Percentiles rank a stretch among this genome's conserved stretches.
Conservation (phyloP, 208 protist species). For the Wallacemonas sp. region DNA sequence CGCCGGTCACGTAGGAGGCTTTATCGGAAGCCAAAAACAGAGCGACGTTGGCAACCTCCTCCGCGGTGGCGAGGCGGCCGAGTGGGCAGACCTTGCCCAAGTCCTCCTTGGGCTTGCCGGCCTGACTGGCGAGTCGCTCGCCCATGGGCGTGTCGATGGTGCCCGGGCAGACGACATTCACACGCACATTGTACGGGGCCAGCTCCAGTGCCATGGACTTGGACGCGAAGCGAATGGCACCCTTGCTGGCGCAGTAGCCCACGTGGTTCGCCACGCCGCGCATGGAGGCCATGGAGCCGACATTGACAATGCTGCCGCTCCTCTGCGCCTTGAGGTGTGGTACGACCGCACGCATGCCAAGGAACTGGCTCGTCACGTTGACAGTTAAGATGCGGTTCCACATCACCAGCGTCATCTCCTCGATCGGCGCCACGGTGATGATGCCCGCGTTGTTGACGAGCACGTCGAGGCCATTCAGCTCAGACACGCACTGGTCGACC, state of each 20-base stretch:
- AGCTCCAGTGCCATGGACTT: slow-evolving; percentile 1
- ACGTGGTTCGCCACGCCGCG: slow-evolving; percentile 5
- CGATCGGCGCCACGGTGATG: neutral
- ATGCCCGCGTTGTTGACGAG: slow-evolving; percentile 2
- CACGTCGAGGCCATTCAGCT: neutral
- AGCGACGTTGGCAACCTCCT: neutral
- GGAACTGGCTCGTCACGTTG: neutral
- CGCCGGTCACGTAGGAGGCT: neutral
- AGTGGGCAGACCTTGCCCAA: neutral
- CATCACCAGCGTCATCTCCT: neutral
- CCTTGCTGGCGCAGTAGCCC: neutral
- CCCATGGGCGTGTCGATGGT: neutral
- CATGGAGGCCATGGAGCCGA: slow-evolving; percentile 7
- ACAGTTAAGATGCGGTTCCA: neutral
- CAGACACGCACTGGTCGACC: slow-evolving; percentile 1
- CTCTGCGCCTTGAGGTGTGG: neutral
- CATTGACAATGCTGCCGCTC: slow-evolving; percentile 2
- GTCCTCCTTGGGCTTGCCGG: neutral
- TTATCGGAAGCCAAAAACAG: neutral
- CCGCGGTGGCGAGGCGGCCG: neutral
- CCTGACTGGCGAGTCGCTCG: neutral
- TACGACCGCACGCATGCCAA: slow-evolving; percentile 1
- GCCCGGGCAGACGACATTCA: neutral
- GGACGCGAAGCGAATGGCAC: slow-evolving; percentile 3
- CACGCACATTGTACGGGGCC: neutral